Evolutionary conservation across 2,329 filamentous ascomycete species (phyloP), one percentile per base, ranked within the genome.

Genomic region (Tetracladium maxilliforme): DNA sequence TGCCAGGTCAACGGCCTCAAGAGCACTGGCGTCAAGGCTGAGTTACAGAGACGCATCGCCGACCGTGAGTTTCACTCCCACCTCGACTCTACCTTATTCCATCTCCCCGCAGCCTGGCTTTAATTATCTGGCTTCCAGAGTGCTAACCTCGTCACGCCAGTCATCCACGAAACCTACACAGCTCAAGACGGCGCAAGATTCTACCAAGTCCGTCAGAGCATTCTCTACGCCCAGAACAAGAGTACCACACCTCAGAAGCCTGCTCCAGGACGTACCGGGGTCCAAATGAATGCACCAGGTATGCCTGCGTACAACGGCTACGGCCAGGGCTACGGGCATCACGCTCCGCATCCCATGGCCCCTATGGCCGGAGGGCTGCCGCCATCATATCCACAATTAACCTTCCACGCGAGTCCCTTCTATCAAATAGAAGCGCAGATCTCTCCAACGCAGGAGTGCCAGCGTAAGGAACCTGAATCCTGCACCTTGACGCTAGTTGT

Each of bases 21-120:
- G 36, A 77, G 81, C 32, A 80, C 76, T 15, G 90, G 90, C 12
- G 76, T 90, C 41, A 98, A 98, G 59, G 70, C 72, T 17, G 68
- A 79, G 21, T 58, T 95, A 31, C 84, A 93, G 51, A 56, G 58
- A 30, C 75, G 87, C 40, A 79, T 94, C 32, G 69, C 77, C 34
- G 59, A 69, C 30, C 68, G 90, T 95, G 61, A 52, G 80, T 70
- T 28, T 19, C 26, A 12, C 14, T 36, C 29, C 30, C 31, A 27
- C 28, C 23, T 33, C 28, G 26, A 30, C 33, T 23, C 30, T 30
- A 21, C 22, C 23, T 29, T 21, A 22, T 24, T 22, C 25, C 19
- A 14, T 32, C 30, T 18, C 29, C 26, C 21, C 29, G 18, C 32
- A 31, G 30, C 29, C 25, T 31, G 16, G 15, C 28, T 22, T n/a